Evolutionary conservation across 768 basidiomycete genomes (phyloP), one percentile per base, ranked within the genome.

Genomic region (Termitomyces sp.): DNA sequence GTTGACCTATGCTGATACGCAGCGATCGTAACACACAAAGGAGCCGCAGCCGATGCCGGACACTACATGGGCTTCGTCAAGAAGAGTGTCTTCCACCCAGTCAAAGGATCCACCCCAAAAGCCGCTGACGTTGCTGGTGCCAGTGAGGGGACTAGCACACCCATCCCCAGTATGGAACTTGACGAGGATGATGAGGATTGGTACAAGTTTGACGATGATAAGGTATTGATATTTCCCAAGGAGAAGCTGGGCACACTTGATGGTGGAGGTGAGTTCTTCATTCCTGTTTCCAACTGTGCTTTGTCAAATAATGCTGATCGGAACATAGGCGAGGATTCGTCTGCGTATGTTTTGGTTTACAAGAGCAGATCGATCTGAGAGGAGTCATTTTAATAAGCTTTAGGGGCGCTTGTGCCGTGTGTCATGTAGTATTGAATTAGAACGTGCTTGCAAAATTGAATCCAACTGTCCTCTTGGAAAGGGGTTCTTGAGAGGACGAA

Each of bases 171-270:
- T 5, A 63, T 68, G 25, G 77, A 77, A 53, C 68, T 76, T 44
- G 74, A 81, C 38, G 84, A 86, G 45, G 83, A 84, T 42, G 85
- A 91, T 46, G 87, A 89, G 57, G 88, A 89, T 65, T 91, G 96
- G 96, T 91, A 89, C 75, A 96, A 95, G 73, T 98, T 95, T 64
- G 96, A 98, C 64, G 94, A 98, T 61, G 93, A 96, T 60, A 96
- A 93, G 72, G 95, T 92, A 36, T 88, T 91, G 16, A 60, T 86
- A 51, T 95, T 98, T 69, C 85, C 84, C 1, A 81, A 80, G 69
- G 94, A 94, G 67, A 96, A 93, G 71, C 73, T 99, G 56, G 65
- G 80, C 25, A 84, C 84, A 7, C 79, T 98, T 54, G 94, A 95
- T 58, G 96, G 96, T 5, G 96, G 96, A 57, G 95, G 85, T 69